A percentile compares a stretch with the other conserved stretches of the same genome.
phyloP scores from a whole-genome alignment of 2,329 filamentous ascomycete genomes.

The Aspergillus niger region DNA sequence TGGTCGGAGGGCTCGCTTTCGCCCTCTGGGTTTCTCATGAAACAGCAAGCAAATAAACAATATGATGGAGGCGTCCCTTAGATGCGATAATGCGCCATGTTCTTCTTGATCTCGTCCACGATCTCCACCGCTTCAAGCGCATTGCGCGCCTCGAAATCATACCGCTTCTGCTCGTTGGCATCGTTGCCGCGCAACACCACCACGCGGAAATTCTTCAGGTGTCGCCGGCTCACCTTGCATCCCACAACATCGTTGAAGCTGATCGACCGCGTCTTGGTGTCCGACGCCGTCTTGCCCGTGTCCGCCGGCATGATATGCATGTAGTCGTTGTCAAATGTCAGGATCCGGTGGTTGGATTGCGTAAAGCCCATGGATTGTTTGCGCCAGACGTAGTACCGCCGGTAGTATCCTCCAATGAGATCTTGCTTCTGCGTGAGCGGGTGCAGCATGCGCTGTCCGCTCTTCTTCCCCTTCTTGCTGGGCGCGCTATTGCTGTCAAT shows the following conservation, averaged over 20 bases:
- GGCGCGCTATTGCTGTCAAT: constrained; percentile 45
- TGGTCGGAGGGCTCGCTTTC: background rate
- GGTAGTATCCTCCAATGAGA: constrained; percentile 54
- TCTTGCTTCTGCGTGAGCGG: constrained; percentile 52
- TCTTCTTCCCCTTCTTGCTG: constrained; percentile 48
- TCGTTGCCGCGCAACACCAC: constrained; percentile 63
- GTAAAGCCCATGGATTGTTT: constrained; percentile 68
- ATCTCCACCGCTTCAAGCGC: constrained; percentile 62
- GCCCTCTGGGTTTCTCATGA: background rate
- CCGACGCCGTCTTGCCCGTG: constrained; percentile 56
- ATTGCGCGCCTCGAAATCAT: constrained; percentile 65
- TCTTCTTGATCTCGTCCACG: constrained; percentile 64
- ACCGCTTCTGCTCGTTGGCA: constrained; percentile 65
- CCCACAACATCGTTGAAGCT: constrained; percentile 66
- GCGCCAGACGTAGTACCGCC: constrained; percentile 64
- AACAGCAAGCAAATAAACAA: background rate
- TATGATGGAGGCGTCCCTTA: constrained; percentile 20
- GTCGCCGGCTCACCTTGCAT: constrained; percentile 65
- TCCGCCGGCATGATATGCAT: constrained; percentile 65
- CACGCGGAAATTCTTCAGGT: constrained; percentile 65
- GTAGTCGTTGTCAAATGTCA: constrained; percentile 66
- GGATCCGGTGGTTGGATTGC: constrained; percentile 60
- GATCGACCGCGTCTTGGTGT: constrained; percentile 62
- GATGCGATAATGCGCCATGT: constrained; percentile 51
- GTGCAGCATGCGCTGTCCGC: constrained; percentile 44